Evolutionary conservation across 306 rosid species (phyloP).

Genomic region (Dryas octopetala): DNA sequence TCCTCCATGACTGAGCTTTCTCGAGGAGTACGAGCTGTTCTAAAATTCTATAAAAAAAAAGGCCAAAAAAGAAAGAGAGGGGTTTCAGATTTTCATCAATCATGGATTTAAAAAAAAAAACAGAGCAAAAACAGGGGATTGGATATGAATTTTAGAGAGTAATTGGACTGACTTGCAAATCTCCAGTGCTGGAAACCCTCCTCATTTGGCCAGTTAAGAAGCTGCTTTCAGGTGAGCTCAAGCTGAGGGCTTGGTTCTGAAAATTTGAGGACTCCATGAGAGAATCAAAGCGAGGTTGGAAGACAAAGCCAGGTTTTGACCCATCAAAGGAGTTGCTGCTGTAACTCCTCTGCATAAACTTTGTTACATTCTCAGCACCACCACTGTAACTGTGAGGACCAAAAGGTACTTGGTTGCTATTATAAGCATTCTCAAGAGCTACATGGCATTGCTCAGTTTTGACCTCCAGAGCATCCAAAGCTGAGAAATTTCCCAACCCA

Average conservation of each 20-base stretch:
- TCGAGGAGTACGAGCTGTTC: constrained; percentile 33
- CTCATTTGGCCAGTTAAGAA: constrained; percentile 52
- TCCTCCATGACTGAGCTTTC: constrained; percentile 56
- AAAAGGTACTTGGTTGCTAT: constrained; percentile 16
- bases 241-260: constrained; percentile 32
- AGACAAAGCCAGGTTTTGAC: constrained; percentile 40
- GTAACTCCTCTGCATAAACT: constrained; percentile 65
- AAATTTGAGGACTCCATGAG: constrained; percentile 42
- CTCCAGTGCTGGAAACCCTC: constrained; percentile 69
- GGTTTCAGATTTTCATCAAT: not conserved
- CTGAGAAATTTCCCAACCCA: constrained; percentile 41
- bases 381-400: constrained; percentile 54
- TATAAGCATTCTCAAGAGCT: constrained; percentile 34
- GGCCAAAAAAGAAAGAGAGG: not conserved
- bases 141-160: not conserved
- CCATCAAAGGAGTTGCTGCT: constrained; percentile 63
- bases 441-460: constrained; percentile 61
- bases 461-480: constrained; percentile 42
- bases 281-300: constrained; percentile 40
- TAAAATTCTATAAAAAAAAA: constrained; percentile 40
- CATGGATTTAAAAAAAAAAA: not conserved
- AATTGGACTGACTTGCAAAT: constrained; percentile 59
- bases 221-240: constrained; percentile 42
- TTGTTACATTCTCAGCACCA: constrained; percentile 41
- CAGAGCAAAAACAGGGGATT: not conserved